phyloP scores from a whole-genome alignment of 208 protist genomes.

The Leishmania gerbilli region DNA sequence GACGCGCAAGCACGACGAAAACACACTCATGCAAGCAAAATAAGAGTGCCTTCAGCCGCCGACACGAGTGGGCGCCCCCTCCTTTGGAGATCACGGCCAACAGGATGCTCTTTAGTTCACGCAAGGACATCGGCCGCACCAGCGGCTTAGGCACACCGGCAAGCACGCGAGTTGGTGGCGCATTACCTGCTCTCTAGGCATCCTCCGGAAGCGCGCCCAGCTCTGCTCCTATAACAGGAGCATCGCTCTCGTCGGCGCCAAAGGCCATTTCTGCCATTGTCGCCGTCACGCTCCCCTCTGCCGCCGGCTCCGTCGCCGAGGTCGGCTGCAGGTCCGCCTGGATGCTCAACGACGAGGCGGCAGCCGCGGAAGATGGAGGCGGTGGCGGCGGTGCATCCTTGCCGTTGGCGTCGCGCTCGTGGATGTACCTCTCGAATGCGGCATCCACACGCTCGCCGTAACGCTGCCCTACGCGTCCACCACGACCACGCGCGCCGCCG shows the following conservation, averaged over 20 bases:
- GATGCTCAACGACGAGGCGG: not conserved
- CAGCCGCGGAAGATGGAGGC: not conserved
- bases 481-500: constrained; percentile 40
- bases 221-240: constrained; percentile 15
- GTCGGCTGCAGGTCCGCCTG: constrained; percentile 6
- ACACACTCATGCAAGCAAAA: not conserved
- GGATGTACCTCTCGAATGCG: constrained; percentile 61
- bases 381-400: constrained; percentile 5
- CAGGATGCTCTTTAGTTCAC: not conserved
- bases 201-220: constrained; percentile 21
- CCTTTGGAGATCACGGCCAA: not conserved
- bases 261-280: constrained; percentile 27
- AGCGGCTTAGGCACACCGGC: not conserved
- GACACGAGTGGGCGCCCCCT: not conserved
- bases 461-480: constrained; percentile 33
- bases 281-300: not conserved
- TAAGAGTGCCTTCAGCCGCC: not conserved
- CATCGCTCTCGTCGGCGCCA: constrained; percentile 22
- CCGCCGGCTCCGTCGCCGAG: not conserved
- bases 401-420: constrained; percentile 36
- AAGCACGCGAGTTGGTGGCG: not conserved
- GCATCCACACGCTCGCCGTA: constrained; percentile 42
- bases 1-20: not conserved
- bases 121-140: not conserved
- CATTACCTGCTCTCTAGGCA: not conserved